phyloP scores from a whole-genome alignment of 345 rosid genomes.

The Microthlaspi erraticum region DNA sequence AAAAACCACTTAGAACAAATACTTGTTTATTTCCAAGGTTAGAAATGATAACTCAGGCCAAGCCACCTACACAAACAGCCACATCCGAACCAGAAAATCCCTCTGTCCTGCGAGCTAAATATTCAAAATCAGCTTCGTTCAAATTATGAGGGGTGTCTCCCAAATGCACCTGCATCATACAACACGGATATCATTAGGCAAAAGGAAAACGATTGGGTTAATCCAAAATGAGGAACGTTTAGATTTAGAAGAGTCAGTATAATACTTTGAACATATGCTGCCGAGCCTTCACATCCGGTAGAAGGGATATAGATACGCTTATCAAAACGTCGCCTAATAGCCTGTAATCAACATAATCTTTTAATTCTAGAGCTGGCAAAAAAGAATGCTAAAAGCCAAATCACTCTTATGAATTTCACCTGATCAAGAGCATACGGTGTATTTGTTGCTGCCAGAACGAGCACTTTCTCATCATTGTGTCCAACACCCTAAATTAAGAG shows the following conservation, averaged over 20 bases:
- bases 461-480: conserved; percentile 84
- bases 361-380: conserved; percentile 2
- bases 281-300: conserved; percentile 88
- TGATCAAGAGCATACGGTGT: conserved; percentile 93
- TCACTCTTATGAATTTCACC: conserved; percentile 45
- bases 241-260: conserved; percentile 15
- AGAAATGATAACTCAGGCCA: neutral
- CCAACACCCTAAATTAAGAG: conserved; percentile 73
- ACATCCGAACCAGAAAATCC: conserved; percentile 97
- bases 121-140: conserved; percentile 80
- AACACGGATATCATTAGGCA: neutral
- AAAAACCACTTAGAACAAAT: conserved; percentile 19
- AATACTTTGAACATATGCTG: conserved; percentile 82
- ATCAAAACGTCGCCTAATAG: conserved; percentile 88
- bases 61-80: conserved; percentile 80
- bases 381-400: conserved; percentile 14
- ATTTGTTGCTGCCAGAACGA: conserved; percentile 92
- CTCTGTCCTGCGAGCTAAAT: conserved; percentile 70
- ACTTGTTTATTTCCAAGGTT: neutral
- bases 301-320: conserved; percentile 95
- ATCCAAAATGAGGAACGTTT: neutral
- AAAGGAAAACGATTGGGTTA: neutral
- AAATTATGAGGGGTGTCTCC: conserved; percentile 94
- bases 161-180: conserved; percentile 72
- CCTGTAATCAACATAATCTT: conserved; percentile 57